Percentiles rank a stretch among this genome's conserved stretches.
Evolutionary conservation across 2,329 filamentous ascomycete species (phyloP).

Genomic region (Ustulina deusta): DNA sequence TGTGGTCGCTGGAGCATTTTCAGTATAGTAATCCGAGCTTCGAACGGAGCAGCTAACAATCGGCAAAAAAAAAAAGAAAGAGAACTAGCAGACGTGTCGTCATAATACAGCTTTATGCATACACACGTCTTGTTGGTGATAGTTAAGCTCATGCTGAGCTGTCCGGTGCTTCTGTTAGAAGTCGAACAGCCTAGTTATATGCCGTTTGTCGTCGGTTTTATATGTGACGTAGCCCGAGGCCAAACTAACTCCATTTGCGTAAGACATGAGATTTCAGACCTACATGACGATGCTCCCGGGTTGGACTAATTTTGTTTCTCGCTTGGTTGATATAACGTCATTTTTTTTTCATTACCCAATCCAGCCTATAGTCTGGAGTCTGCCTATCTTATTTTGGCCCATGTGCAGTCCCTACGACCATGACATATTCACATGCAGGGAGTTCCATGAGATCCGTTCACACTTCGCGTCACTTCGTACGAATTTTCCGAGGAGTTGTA

Average conservation of each 20-base stretch:
- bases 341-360: constrained; percentile 40
- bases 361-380: constrained; percentile 34
- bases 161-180: not conserved
- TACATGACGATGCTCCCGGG: no score
- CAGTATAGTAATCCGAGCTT: constrained; percentile 4
- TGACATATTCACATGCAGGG: constrained; percentile 34
- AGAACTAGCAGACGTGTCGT: no score
- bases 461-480: constrained; percentile 39
- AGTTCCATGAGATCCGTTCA: constrained; percentile 37
- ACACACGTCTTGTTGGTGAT: not conserved
- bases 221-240: no score
- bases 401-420: constrained; percentile 35
- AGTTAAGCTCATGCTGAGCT: no score
- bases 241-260: not conserved
- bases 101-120: not conserved
- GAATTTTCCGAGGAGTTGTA: constrained; percentile 29
- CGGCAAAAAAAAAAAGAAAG: no score
- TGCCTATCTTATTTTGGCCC: constrained; percentile 34
- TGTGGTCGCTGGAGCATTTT: no score
- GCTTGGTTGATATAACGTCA: constrained; percentile 30
- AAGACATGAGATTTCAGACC: not conserved
- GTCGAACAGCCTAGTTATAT: not conserved
- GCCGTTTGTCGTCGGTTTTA: no score
- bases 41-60: no score
- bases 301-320: not conserved